Evolutionary conservation across 2,329 filamentous ascomycete species (phyloP), one percentile per base, ranked within the genome.

Genomic region (Venturia pyrina): DNA sequence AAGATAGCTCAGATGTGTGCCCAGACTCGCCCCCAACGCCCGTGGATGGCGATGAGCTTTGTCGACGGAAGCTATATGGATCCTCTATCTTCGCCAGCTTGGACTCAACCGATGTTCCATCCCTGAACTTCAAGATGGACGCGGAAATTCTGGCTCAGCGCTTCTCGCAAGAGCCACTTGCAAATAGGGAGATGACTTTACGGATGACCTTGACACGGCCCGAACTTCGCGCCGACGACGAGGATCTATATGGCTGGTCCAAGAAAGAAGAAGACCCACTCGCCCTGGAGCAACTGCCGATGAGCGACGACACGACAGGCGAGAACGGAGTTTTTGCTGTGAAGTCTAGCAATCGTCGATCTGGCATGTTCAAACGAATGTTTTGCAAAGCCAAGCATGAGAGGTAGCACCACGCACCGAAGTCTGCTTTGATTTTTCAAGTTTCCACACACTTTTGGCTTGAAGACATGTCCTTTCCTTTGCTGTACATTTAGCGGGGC

Each of bases 171-270:
- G 81, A 80, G 5, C 78, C 84, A 1, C 78, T 82, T 0, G 82
- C 83, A 43, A 88, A 85, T 65, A 85, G 93, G 43, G 93, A 98
- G 75, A 97, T 97, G 93, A 98, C 95, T 2, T 78, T 98, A 62
- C 90, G 93, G 62, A 96, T 98, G 92, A 98, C 93, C 0, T 83
- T 98, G 65, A 98, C 95, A 3, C 83, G 93, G 60, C 90, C 92
- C 0, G 93, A 98, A 73, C 82, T 98, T 61, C 87, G 92, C 53
- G 87, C 88, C 5, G 82, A 87, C 68, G 89, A 93, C 68, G 85
- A 88, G 13, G 82, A 87, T 68, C 82, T 90, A 19, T 90, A 92
- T 71, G 86, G 86, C 53, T 90, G 87, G 86, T 85, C 88, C 71
- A 34, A 37, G 53, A 68, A 56, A 32, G 68, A 67, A n/a, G 67